These are phyloP conservation scores for Saccharomycopsis sp. DNA, from an alignment of 805 yeast genomes.

Conservation along the genomic window DNA sequence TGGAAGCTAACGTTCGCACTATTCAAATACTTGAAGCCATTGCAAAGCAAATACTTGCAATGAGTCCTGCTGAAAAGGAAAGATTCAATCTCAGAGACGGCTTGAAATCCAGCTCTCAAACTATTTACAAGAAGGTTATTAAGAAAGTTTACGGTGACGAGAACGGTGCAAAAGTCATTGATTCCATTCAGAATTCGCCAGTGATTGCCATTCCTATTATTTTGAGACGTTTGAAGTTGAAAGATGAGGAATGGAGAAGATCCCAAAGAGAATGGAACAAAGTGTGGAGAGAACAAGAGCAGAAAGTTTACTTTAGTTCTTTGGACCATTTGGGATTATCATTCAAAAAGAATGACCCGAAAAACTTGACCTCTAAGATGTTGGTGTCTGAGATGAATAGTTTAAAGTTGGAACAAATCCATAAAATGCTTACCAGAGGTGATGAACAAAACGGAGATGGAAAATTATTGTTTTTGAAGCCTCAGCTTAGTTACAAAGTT, in stretches of 20 bases:
- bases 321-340: constrained; percentile 93
- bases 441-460: background rate
- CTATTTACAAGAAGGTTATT: constrained; percentile 89
- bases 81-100: constrained; percentile 88
- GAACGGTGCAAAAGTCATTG: constrained; percentile 91
- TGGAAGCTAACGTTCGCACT: constrained; percentile 90
- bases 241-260: constrained; percentile 98
- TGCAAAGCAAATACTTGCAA: constrained; percentile 86
- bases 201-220: constrained; percentile 93
- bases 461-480: constrained; percentile 5
- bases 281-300: constrained; percentile 98
- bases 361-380: constrained; percentile 79
- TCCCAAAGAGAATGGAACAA: constrained; percentile 99
- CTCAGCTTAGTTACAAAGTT: constrained; percentile 52
- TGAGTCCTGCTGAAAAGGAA: constrained; percentile 86
- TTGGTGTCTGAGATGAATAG: constrained; percentile 86
- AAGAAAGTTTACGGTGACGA: constrained; percentile 91
- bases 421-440: constrained; percentile 10
- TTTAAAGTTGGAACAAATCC: constrained; percentile 64
- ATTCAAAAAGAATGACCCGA: constrained; percentile 93
- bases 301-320: constrained; percentile 86
- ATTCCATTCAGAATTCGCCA: constrained; percentile 91
- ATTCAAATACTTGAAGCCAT: constrained; percentile 93
- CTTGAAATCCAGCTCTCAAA: constrained; percentile 79
- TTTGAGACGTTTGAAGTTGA: constrained; percentile 85